phyloP scores from a whole-genome alignment of 1,284 basidiomycete genomes.

The Caloboletus firmus region DNA sequence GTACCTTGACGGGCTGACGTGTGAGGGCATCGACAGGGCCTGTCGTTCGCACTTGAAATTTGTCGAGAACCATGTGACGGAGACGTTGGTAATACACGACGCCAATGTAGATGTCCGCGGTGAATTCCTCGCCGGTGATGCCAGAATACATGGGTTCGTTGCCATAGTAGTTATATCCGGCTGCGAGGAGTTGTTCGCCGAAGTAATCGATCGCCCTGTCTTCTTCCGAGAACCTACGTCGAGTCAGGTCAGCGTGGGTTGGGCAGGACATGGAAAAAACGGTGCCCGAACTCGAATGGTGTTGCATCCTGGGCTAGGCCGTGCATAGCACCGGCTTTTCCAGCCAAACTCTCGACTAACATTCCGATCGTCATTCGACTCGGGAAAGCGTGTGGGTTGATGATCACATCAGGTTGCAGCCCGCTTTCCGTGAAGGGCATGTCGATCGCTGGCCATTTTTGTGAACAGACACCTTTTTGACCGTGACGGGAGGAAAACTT shows the following conservation, averaged over 20 bases:
- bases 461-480: constrained; percentile 99
- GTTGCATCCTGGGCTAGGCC: constrained; percentile 98
- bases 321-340: constrained; percentile 98
- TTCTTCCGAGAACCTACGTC: constrained; percentile 84
- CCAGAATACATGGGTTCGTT: constrained; percentile 99
- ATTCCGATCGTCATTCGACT: constrained; percentile 99
- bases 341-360: constrained; percentile 99
- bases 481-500: constrained; percentile 99
- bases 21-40: constrained; percentile 96
- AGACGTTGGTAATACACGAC: constrained; percentile 98
- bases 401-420: constrained; percentile 99
- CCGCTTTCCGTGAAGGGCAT: constrained; percentile 99
- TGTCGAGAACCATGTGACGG: constrained; percentile 99
- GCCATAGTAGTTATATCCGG: constrained; percentile 98
- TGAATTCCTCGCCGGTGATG: constrained; percentile 97
- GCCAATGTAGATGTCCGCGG: constrained; percentile 97
- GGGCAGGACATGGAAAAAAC: constrained; percentile 1
- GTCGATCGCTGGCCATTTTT: constrained; percentile 97
- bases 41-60: constrained; percentile 98
- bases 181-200: constrained; percentile 89
- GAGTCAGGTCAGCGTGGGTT: constrained; percentile 13
- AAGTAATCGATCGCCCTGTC: constrained; percentile 98
- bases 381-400: constrained; percentile 99
- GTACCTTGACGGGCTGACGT: constrained; percentile 94
- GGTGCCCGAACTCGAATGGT: constrained; percentile 79